A percentile compares a stretch with the other conserved stretches of the same genome.
These are phyloP conservation scores for Penicillium palitans DNA, from an alignment of 2,329 filamentous ascomycete genomes.

Conservation along the genomic window DNA sequence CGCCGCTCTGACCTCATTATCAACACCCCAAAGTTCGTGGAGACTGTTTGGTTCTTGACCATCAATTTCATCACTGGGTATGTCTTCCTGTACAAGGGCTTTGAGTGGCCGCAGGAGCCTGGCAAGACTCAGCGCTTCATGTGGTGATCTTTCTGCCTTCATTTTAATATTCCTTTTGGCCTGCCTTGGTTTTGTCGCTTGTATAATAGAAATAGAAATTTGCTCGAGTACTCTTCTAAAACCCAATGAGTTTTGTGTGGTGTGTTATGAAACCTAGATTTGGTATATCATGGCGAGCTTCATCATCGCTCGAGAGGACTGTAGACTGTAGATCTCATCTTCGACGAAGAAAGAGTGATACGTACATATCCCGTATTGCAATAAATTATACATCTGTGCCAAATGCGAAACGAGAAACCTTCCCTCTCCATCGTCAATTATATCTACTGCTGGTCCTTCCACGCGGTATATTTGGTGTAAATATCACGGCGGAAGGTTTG, in stretches of 20 bases:
- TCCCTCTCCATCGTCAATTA: not conserved
- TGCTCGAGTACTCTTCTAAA: not conserved
- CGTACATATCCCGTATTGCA: not conserved
- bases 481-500: conserved; percentile 47
- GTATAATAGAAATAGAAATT: conserved; percentile 1
- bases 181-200: not conserved
- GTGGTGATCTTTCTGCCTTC: conserved; percentile 45
- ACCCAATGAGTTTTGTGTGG: not conserved
- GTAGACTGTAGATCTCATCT: not conserved
- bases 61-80: conserved; percentile 57
- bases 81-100: conserved; percentile 57
- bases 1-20: conserved; percentile 30
- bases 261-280: not conserved
- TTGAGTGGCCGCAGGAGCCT: conserved; percentile 60
- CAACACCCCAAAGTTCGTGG: conserved; percentile 43
- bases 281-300: not conserved
- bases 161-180: not conserved
- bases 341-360: not conserved
- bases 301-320: not conserved
- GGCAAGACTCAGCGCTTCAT: conserved; percentile 61
- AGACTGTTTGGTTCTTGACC: conserved; percentile 58
- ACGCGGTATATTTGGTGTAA: conserved; percentile 42
- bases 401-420: not conserved
- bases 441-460: conserved; percentile 20
- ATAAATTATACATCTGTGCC: not conserved